Evolutionary conservation across 768 basidiomycete genomes (phyloP), one percentile per base, ranked within the genome.

Genomic region (Leucogyrophana mollusca): DNA sequence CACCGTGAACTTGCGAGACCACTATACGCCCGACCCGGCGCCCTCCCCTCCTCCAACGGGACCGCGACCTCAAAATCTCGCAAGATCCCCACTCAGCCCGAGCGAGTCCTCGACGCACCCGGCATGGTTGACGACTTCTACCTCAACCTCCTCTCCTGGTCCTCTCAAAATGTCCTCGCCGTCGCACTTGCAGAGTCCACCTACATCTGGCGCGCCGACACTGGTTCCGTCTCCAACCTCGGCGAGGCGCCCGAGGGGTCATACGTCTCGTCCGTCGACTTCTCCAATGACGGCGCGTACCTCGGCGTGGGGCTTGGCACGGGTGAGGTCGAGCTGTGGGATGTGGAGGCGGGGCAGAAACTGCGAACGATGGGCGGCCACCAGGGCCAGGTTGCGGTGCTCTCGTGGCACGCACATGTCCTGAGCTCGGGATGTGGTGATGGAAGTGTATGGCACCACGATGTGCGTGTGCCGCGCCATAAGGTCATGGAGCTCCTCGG

Each of bases 81-180:
- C 16, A 85, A 87, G 54, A 90, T 97, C 44, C 79, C 93, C 0
- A 88, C 89, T 0, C 81, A 84, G 18, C 91, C 95, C 0, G 90
- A 95, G 56, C 80, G 93, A n/a, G 93, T 97, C 7, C 77, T 99
- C 9, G 96, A 98, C 56, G 95, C 95, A 0, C 94, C 94, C 1
- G 91, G 91, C 5, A 85, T 90, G 76, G 77, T 84, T 9, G 93
- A 98, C 54, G 96, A 99, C 65, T 99, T 95, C 65, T 99, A 99
- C 61, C 82, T 99, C 59, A 99, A 98, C 64, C 74, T 99, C 43
- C 65, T 97, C 42, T 79, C 85, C 14, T 99, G 96, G 96, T 88
- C 87, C 27, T 78, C 77, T 34, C 79, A 80, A 54, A 97, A 98
- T 64, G 70, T 84, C 21, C 82, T 99, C 9, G 94, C 89, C 2